phyloP scores from a whole-genome alignment of 257 asterid genomes.

The Solanum raphanifolium region DNA sequence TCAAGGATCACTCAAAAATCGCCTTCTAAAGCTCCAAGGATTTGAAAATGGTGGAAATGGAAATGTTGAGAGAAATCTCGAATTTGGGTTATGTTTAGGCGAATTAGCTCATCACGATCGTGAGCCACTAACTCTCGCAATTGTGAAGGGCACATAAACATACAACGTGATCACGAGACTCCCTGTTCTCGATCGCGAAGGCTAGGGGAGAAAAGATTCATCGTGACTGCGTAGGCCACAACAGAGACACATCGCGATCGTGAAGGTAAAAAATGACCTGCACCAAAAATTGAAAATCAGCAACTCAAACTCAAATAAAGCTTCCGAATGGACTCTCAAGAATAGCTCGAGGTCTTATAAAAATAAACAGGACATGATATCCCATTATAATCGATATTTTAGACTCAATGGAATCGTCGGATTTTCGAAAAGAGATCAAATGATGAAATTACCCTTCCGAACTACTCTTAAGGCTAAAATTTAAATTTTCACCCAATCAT shows the following conservation, averaged over 20 bases:
- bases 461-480: neutral
- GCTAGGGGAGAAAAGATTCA: neutral
- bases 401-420: neutral
- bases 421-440: neutral
- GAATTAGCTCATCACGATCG: neutral
- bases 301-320: neutral
- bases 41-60: neutral
- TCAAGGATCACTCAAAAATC: neutral
- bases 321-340: neutral
- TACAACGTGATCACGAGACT: neutral
- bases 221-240: neutral
- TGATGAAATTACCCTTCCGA: neutral
- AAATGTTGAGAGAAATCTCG: neutral
- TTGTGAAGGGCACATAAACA: neutral
- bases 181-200: no score
- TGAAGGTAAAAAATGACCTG: neutral
- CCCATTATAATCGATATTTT: neutral
- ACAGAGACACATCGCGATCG: no score
- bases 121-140: neutral
- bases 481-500: neutral
- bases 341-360: no score
- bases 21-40: neutral
- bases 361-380: neutral
- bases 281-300: neutral
- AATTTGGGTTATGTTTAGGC: neutral